Conservation (phyloP, 2,329 filamentous ascomycete genomes). For the Aspergillus eucalypticola region DNA sequence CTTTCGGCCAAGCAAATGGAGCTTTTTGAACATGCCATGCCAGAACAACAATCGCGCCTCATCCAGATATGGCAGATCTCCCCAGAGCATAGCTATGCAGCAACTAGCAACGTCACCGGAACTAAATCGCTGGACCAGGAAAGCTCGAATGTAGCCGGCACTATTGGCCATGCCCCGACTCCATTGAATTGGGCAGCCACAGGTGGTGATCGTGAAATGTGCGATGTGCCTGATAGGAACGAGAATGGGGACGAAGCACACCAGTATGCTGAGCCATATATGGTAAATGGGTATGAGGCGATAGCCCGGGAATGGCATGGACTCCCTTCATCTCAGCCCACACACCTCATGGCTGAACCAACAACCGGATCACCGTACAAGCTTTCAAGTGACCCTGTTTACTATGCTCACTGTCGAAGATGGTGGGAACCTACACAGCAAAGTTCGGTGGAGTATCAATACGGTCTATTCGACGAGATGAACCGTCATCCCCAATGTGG, state of each 20-base stretch:
- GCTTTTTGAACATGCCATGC: constrained; percentile 74
- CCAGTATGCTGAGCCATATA: constrained; percentile 73
- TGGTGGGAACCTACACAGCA: constrained; percentile 40
- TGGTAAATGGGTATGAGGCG: constrained; percentile 76
- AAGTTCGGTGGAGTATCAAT: constrained; percentile 40
- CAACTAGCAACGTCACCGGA: constrained; percentile 6
- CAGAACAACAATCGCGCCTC: constrained; percentile 70
- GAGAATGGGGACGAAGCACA: constrained; percentile 24
- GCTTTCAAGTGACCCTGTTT: constrained; percentile 44
- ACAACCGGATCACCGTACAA: constrained; percentile 37
- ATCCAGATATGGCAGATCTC: constrained; percentile 84
- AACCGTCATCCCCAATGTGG: constrained; percentile 26
- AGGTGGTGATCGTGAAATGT: constrained; percentile 48
- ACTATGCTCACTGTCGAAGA: constrained; percentile 34
- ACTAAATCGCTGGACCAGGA: neutral
- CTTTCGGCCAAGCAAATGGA: constrained; percentile 74
- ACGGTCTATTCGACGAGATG: constrained; percentile 39
- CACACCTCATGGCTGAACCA: constrained; percentile 23
- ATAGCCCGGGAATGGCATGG: constrained; percentile 66
- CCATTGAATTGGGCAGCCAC: neutral
- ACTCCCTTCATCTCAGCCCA: constrained; percentile 17
- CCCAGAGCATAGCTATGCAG: constrained; percentile 43
- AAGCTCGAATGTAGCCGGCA: neutral
- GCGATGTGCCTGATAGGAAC: constrained; percentile 21
- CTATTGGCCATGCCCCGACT: neutral